Percentiles rank a stretch among this genome's conserved stretches.
These are phyloP conservation scores for Andalucia godoyi DNA, from an alignment of 78 protist species.

Conservation along the genomic window DNA sequence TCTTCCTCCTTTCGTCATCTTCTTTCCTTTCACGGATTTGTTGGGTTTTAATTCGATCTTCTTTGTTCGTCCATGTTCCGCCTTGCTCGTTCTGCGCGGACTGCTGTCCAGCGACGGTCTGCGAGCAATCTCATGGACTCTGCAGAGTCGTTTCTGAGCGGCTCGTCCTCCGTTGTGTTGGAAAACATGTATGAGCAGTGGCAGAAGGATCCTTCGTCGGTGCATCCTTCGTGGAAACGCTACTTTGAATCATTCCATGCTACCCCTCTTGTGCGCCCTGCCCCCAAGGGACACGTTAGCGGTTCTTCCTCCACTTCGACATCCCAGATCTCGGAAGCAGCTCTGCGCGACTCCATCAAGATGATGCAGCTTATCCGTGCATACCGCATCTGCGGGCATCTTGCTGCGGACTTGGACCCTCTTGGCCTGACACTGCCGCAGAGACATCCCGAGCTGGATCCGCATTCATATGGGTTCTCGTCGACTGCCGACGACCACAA, in stretches of 20 bases:
- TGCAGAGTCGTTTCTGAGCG: no score
- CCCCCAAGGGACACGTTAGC: neutral
- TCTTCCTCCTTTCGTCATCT: no score
- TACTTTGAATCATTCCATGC: no score
- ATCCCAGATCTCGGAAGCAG: neutral
- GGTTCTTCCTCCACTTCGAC: neutral
- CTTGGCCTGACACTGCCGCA: neutral
- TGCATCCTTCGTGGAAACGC: slow-evolving; percentile 15
- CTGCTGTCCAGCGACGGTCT: no score
- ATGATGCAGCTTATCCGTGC: neutral
- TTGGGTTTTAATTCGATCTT: no score
- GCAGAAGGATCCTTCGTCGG: slow-evolving; percentile 8
- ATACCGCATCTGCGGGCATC: slow-evolving; percentile 17
- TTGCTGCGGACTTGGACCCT: slow-evolving; percentile 12
- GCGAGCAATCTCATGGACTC: no score
- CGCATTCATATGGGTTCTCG: neutral
- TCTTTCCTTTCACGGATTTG: no score
- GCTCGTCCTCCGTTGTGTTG: no score
- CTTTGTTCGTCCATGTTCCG: no score
- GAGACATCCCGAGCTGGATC: neutral
- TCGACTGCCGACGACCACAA: no score
- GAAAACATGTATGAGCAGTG: slow-evolving; percentile 15
- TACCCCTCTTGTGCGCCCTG: no score
- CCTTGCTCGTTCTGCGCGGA: no score
- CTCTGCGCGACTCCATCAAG: neutral